phyloP scores from a whole-genome alignment of 306 rosid genomes.

The Fragaria ananassa region DNA sequence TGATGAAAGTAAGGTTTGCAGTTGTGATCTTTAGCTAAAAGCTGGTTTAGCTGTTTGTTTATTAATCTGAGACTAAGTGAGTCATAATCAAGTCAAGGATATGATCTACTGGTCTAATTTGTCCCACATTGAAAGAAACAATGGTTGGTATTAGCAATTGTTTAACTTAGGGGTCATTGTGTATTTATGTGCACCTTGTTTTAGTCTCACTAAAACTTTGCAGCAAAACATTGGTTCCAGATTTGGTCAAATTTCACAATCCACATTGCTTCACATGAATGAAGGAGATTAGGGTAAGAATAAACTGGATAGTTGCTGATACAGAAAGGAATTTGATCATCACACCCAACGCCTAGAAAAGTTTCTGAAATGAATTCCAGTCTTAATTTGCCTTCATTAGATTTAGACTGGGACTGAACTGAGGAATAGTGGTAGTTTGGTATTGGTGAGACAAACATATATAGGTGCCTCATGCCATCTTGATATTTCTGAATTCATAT shows the following conservation, averaged over 20 bases:
- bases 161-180: constrained; percentile 7
- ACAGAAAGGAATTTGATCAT: background rate
- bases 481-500: background rate
- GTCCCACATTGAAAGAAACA: constrained; percentile 32
- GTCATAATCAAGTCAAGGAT: constrained; percentile 40
- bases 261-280: background rate
- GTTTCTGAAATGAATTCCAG: background rate
- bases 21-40: constrained; percentile 28
- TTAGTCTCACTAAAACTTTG: background rate
- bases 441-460: background rate
- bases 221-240: constrained; percentile 4
- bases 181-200: background rate
- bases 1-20: constrained; percentile 46
- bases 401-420: background rate
- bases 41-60: constrained; percentile 21
- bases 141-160: background rate
- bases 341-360: background rate
- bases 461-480: background rate
- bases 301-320: background rate
- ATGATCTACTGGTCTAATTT: constrained; percentile 37
- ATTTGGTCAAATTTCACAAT: constrained; percentile 6
- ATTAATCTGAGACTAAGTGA: constrained; percentile 12
- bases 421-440: background rate
- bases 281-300: background rate
- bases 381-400: background rate